phyloP scores from a whole-genome alignment of 176 grass and related monocot species.

The Oryza meridionalis region DNA sequence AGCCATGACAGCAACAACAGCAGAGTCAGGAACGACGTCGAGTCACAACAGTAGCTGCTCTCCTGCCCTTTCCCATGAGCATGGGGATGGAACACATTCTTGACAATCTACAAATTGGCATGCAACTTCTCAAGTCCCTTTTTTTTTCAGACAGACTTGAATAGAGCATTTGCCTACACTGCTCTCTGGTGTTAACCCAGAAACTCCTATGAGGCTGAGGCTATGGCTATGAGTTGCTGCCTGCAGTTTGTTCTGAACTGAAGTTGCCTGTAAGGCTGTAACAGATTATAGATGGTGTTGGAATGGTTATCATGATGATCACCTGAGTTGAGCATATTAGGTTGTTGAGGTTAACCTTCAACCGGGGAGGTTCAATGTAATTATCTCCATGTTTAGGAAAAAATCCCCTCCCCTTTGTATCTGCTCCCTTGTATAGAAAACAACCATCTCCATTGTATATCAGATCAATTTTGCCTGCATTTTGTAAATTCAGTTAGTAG shows the following conservation, averaged over 20 bases:
- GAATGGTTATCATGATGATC: neutral
- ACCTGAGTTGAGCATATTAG: neutral
- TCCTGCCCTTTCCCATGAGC: constrained; percentile 14
- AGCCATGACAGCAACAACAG: constrained; percentile 33
- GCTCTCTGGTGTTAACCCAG: constrained; percentile 3
- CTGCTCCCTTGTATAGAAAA: neutral
- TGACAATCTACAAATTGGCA: constrained; percentile 34
- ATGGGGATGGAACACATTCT: constrained; percentile 20
- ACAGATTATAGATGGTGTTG: neutral
- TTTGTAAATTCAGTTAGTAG: constrained; percentile 12
- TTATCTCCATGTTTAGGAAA: neutral
- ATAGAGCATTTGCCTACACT: constrained; percentile 14
- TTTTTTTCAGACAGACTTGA: constrained; percentile 34
- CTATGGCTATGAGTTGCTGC: neutral
- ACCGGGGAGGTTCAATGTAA: neutral
- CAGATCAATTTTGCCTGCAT: constrained; percentile 12
- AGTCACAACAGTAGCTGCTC: constrained; percentile 54
- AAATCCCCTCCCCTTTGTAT: neutral
- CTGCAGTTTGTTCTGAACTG: neutral
- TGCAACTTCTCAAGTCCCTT: constrained; percentile 32
- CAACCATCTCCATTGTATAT: constrained; percentile 1
- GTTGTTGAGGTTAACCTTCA: neutral
- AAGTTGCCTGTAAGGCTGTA: constrained; percentile 5
- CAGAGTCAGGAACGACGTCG: constrained; percentile 50
- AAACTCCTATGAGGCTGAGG: neutral